Evolutionary conservation across 2,329 filamentous ascomycete genomes (phyloP).

Genomic region (Tetracladium maxilliforme): DNA sequence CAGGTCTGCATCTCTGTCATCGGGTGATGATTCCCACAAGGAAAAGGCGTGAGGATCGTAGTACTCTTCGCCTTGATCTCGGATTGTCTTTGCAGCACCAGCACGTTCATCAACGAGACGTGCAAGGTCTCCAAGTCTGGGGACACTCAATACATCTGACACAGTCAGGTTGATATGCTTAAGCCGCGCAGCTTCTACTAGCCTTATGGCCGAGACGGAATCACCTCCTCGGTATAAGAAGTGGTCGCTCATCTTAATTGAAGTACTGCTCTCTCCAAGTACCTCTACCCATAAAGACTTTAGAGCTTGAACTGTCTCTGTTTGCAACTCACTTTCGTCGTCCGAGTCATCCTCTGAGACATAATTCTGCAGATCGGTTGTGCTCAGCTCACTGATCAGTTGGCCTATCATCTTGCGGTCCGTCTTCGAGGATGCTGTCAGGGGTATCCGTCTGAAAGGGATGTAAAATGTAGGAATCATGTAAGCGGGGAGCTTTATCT

Average conservation of each 20-base stretch:
- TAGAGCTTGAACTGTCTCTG: conserved; percentile 1
- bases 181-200: too few species aligned
- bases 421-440: conserved; percentile 13
- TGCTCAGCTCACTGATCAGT: conserved; percentile 1
- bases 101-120: conserved; percentile 1
- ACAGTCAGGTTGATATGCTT: too few species aligned
- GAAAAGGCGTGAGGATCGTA: background rate
- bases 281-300: conserved; percentile 1
- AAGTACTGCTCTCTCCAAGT: too few species aligned
- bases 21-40: conserved; percentile 1
- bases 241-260: too few species aligned
- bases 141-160: too few species aligned
- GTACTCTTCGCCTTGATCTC: background rate
- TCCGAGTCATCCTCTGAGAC: background rate
- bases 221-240: too few species aligned
- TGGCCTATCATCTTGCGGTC: conserved; percentile 18
- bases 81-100: background rate
- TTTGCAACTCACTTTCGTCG: background rate
- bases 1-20: conserved; percentile 1
- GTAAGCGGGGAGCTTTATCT: conserved; percentile 15
- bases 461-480: conserved; percentile 19
- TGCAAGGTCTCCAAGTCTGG: too few species aligned
- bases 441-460: conserved; percentile 11
- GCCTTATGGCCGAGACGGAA: too few species aligned
- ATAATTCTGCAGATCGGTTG: conserved; percentile 1